Base-by-base conservation (phyloP, 805 yeast genomes). In the Candida koratica region DNA sequence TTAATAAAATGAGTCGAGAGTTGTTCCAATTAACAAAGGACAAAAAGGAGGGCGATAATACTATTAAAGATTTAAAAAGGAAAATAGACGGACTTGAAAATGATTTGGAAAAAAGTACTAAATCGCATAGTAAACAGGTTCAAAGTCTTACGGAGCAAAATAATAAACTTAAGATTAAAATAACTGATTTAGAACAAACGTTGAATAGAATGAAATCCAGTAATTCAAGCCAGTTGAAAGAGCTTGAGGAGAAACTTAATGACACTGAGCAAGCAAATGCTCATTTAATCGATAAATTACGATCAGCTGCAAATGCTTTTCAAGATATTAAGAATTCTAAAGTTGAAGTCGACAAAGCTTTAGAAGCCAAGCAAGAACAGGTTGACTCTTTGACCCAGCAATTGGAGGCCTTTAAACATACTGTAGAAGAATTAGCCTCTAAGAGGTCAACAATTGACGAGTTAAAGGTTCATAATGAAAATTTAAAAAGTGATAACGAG, bases 1-100 rank as follows among this genome's bases (percentile, higher is more conserved):
- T 89, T 34, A 88, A 88, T 53, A 88, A 87, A 47, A 84, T 89
- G 95, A 83, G 81, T 37, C 67, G 90, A 25, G 97, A 89, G 45
- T 62, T 89, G 19, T 75, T 86, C 56, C 73, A 73, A 32, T 62
- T 87, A 28, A 71, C 78, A 0, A 76, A 75, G 37, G 77, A 77
- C 22, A 80, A 79, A 39, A 77, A 73, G 2, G 71, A 72, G 0
- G 48, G 71, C 5, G 78, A 72, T 29, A 62, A 64, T 17, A 56
- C 58, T 6, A 56, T 74, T 11, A 68, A 65, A 25, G 49, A 46
- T 4, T 41, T 70, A 28, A 73, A 77, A 38, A 72, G 65, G 27
- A 72, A 72, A 19, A 42, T 67, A 3, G 47, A 50, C 0, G 52
- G 47, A 3, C 25, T 55, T 3, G 47, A 54, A 3, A 53, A 55